Evolutionary conservation across 139 green algal species (phyloP).

Genomic region (Desmodesmus armatus): DNA sequence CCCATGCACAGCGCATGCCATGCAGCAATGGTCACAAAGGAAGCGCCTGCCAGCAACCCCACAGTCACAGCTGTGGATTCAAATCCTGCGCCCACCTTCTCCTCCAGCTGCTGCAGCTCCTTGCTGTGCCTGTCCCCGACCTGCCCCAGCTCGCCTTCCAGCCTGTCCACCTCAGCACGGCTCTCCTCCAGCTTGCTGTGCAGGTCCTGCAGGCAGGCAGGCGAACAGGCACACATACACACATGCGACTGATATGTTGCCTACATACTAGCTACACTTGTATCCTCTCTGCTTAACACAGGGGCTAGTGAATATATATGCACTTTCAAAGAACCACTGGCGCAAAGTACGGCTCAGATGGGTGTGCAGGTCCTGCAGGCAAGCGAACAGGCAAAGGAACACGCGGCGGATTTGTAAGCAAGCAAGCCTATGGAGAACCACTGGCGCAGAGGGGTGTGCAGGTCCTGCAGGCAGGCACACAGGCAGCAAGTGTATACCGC

Average conservation of each 20-base stretch:
- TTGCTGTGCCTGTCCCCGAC: not conserved
- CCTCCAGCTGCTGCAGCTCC: not conserved
- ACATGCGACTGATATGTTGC: not conserved
- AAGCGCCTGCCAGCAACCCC: too few relatives aligned
- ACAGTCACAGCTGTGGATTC: too few relatives aligned
- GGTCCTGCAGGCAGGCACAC: not conserved
- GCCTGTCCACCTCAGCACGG: not conserved
- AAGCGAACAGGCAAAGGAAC: not conserved
- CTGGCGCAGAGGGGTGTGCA: too few relatives aligned
- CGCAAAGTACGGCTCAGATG: not conserved
- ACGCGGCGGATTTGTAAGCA: not conserved
- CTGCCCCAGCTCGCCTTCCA: not conserved
- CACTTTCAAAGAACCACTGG: not conserved
- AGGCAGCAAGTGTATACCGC: not conserved
- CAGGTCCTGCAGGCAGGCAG: slow-evolving; percentile 8
- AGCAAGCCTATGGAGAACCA: too few relatives aligned
- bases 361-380: not conserved
- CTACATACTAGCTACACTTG: not conserved
- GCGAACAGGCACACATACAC: not conserved
- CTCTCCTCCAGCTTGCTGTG: not conserved
- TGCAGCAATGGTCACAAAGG: too few relatives aligned
- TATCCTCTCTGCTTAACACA: not conserved
- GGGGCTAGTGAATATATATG: not conserved
- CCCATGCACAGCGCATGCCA: too few relatives aligned
- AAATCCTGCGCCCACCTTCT: not conserved